A percentile compares a stretch with the other conserved stretches of the same genome.
These are phyloP conservation scores for Begonia fuchsioides DNA, from an alignment of 306 rosid genomes.

Conservation along the genomic window DNA sequence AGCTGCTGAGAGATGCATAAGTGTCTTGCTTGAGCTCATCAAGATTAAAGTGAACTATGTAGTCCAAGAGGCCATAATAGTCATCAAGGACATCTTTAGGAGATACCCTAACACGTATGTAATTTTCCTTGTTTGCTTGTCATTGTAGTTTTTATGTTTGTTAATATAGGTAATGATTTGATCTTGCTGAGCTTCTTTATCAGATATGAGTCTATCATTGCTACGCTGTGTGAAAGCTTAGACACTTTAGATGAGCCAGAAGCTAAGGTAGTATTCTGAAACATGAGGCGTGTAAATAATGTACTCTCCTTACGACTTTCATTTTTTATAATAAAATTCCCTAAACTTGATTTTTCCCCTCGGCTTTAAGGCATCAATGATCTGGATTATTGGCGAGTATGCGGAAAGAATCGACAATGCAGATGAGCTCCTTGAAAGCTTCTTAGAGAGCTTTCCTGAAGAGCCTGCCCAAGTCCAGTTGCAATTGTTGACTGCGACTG, in stretches of 20 bases:
- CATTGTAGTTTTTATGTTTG: background rate
- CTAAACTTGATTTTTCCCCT: background rate
- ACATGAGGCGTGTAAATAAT: background rate
- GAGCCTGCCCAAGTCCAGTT: slow-evolving; percentile 98
- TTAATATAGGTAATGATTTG: slow-evolving; percentile 8
- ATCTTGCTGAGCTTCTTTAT: slow-evolving; percentile 9
- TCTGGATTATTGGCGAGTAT: slow-evolving; percentile 97
- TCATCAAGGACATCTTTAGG: slow-evolving; percentile 96
- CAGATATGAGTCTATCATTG: slow-evolving; percentile 97
- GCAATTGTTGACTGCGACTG: slow-evolving; percentile 94
- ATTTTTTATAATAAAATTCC: no score
- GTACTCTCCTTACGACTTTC: no score
- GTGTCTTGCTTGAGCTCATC: slow-evolving; percentile 94
- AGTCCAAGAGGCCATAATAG: slow-evolving; percentile 99
- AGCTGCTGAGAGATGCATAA: slow-evolving; percentile 99
- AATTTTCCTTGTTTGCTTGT: background rate
- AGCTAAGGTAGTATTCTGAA: slow-evolving; percentile 63
- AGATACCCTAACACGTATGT: slow-evolving; percentile 97
- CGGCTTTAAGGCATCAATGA: slow-evolving; percentile 72
- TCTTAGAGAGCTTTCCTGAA: slow-evolving; percentile 85
- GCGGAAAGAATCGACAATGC: slow-evolving; percentile 99
- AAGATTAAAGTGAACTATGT: slow-evolving; percentile 97
- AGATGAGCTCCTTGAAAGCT: slow-evolving; percentile 97
- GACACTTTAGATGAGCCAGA: slow-evolving; percentile 98
- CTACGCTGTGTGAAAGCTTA: slow-evolving; percentile 93